Evolutionary conservation across 495 filamentous ascomycete species (phyloP).

Genomic region (Diplogelasinospora grovesii): DNA sequence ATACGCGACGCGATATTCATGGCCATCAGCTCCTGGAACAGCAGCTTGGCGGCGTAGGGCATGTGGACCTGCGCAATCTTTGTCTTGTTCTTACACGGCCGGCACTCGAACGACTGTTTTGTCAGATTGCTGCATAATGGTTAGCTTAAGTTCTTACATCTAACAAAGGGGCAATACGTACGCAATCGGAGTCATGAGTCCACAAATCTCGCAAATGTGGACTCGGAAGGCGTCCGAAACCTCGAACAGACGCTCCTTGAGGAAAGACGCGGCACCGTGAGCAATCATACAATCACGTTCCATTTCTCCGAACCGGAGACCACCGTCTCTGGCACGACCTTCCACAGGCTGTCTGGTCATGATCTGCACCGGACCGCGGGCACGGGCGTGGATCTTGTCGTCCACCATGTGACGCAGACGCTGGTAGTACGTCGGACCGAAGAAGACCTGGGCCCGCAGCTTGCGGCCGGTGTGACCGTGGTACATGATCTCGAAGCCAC

Average conservation of each 20-base stretch:
- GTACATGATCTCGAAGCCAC: constrained; percentile 98
- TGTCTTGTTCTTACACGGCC: constrained; percentile 97
- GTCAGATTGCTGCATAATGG: constrained; percentile 66
- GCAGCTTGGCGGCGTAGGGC: constrained; percentile 94
- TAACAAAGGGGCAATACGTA: constrained; percentile 50
- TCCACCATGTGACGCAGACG: constrained; percentile 99
- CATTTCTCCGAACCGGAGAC: constrained; percentile 99
- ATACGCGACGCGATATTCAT: constrained; percentile 98
- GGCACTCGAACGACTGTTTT: constrained; percentile 91
- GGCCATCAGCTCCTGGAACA: constrained; percentile 94
- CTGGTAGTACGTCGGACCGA: constrained; percentile 98
- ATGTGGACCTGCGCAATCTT: constrained; percentile 95
- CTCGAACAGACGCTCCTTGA: constrained; percentile 96
- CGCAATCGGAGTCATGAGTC: constrained; percentile 98
- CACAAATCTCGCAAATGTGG: constrained; percentile 97
- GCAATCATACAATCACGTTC: constrained; percentile 99
- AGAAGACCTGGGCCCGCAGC: constrained; percentile 87
- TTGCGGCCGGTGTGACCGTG: constrained; percentile 95
- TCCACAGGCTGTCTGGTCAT: constrained; percentile 97
- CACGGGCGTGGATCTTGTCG: constrained; percentile 98
- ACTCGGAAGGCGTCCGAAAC: constrained; percentile 98
- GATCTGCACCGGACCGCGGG: constrained; percentile 92
- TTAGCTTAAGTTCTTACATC: constrained; percentile 18
- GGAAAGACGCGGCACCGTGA: constrained; percentile 90
- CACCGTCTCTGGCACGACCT: constrained; percentile 94